These are phyloP conservation scores for Aspergillus tamarii DNA, from an alignment of 2,329 filamentous ascomycete species.

Conservation along the genomic window DNA sequence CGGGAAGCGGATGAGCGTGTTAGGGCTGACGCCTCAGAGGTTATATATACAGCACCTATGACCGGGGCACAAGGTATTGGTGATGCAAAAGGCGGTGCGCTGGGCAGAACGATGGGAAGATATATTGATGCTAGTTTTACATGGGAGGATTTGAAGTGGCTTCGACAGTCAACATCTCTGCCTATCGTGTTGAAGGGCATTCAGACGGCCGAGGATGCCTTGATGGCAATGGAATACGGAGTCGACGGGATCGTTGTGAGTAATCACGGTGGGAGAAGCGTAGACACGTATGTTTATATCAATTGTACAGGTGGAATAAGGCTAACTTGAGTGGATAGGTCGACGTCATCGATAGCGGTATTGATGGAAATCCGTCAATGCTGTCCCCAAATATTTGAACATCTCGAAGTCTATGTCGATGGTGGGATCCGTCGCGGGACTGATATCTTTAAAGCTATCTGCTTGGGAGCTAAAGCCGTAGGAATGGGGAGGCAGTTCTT, in stretches of 20 bases:
- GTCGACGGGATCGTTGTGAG: conserved; percentile 54
- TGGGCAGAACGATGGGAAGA: background rate
- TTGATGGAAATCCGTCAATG: conserved; percentile 53
- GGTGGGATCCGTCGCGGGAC: conserved; percentile 55
- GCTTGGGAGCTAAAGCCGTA: conserved; percentile 56
- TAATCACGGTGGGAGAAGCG: conserved; percentile 59
- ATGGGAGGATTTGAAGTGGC: conserved; percentile 2
- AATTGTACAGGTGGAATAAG: background rate
- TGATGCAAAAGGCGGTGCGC: background rate
- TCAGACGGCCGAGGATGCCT: conserved; percentile 22
- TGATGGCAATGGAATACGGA: conserved; percentile 19
- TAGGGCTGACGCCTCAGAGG: background rate
- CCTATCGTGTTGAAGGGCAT: conserved; percentile 24
- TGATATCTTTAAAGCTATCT: conserved; percentile 56
- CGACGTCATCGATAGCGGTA: conserved; percentile 50
- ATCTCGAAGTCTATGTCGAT: conserved; percentile 55
- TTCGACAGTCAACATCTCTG: conserved; percentile 8
- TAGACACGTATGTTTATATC: conserved; percentile 41
- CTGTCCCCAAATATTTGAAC: conserved; percentile 52
- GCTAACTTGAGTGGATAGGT: conserved; percentile 19
- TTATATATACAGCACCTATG: conserved; percentile 5
- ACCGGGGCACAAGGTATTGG: conserved; percentile 9
- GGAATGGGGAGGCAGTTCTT: conserved; percentile 46
- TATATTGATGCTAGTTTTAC: conserved; percentile 1
- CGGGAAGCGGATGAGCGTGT: conserved; percentile 42